phyloP scores from a whole-genome alignment of 306 rosid species.

The Psophocarpus tetragonolobus region DNA sequence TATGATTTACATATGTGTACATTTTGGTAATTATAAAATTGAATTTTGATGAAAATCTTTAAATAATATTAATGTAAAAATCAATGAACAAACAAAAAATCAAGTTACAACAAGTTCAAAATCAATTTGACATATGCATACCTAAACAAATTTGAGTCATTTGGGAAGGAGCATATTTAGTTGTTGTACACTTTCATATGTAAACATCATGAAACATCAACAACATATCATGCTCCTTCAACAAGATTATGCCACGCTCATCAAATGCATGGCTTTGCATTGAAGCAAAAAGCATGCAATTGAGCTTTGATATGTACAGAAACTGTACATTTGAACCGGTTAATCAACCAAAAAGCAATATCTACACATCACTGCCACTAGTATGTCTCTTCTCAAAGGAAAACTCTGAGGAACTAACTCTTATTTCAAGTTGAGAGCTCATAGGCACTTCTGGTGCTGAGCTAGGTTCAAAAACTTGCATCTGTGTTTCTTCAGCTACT shows the following conservation, averaged over 20 bases:
- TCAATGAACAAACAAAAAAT: neutral
- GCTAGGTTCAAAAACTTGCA: conserved; percentile 32
- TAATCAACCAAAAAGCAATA: neutral
- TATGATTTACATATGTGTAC: no score
- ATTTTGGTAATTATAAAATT: no score
- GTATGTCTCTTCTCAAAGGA: conserved; percentile 43
- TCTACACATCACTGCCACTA: neutral
- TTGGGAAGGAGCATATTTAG: neutral
- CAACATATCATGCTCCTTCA: neutral
- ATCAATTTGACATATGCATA: neutral
- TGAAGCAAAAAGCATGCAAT: neutral
- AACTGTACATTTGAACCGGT: conserved; percentile 16
- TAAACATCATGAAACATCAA: neutral
- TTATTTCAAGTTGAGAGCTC: conserved; percentile 42
- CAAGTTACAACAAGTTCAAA: neutral
- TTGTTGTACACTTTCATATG: neutral
- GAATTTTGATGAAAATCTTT: no score
- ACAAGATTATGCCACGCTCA: neutral
- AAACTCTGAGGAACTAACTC: conserved; percentile 33
- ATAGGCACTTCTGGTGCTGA: conserved; percentile 30
- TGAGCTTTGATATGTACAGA: neutral
- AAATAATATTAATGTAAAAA: no score
- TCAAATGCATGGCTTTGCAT: neutral
- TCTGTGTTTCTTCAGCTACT: conserved; percentile 17
- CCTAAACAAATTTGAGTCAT: neutral